Conservation (phyloP, 73 alveolate genomes). For the Paramecium caudatum region DNA sequence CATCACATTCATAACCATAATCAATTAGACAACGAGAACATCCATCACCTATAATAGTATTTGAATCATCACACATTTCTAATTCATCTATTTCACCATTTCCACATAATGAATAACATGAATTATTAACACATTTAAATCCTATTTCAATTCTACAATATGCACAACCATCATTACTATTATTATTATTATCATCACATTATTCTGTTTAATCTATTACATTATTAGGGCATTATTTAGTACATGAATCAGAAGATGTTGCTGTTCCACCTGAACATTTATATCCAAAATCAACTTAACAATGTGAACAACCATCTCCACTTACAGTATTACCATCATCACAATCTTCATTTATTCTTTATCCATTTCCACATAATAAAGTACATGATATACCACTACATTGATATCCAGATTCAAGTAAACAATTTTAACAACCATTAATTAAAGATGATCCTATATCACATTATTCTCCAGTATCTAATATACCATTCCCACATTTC, state of each 20-base stretch:
- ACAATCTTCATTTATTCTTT: slow-evolving; percentile 77
- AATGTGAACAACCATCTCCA: slow-evolving; percentile 84
- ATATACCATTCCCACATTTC: slow-evolving; percentile 78
- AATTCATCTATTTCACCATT: slow-evolving; percentile 9
- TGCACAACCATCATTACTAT: slow-evolving; percentile 70
- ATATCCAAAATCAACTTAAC: slow-evolving; percentile 80
- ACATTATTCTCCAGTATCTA: slow-evolving; percentile 78
- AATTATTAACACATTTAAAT: slow-evolving; percentile 68
- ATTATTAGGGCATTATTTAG: slow-evolving; percentile 14
- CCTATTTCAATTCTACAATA: slow-evolving; percentile 55
- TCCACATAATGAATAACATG: slow-evolving; percentile 36
- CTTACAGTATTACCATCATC: slow-evolving; percentile 82
- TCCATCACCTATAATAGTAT: slow-evolving; percentile 55
- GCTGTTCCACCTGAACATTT: slow-evolving; percentile 79
- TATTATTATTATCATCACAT: slow-evolving; percentile 75
- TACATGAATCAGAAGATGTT: slow-evolving; percentile 59
- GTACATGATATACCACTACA: slow-evolving; percentile 69
- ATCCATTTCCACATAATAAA: slow-evolving; percentile 83
- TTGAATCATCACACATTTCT: slow-evolving; percentile 68
- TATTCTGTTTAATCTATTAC: slow-evolving; percentile 13
- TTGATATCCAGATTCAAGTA: slow-evolving; percentile 75
- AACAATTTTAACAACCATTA: slow-evolving; percentile 78
- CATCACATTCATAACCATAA: slow-evolving; percentile 33
- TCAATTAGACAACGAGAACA: slow-evolving; percentile 60
- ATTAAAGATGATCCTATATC: slow-evolving; percentile 57